Conservation (phyloP, 2,329 filamentous ascomycete genomes). For the Pestalotiopsis sp. region DNA sequence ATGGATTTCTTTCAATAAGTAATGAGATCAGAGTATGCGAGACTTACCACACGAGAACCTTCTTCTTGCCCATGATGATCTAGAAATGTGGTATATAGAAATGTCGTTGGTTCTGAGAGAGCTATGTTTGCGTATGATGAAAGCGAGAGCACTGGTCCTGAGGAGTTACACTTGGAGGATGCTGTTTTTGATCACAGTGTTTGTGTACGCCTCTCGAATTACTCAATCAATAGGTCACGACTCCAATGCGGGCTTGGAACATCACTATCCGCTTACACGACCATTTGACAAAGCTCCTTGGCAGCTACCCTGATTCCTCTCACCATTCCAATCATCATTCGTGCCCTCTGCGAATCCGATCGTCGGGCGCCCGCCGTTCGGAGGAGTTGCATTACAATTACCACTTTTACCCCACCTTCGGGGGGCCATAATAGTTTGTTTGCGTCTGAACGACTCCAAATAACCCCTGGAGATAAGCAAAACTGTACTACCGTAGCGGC, state of each 20-base stretch:
- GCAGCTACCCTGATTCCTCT: background rate
- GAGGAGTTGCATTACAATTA: background rate
- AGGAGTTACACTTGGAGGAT: background rate
- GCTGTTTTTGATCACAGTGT: background rate
- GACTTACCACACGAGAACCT: slow-evolving; percentile 17
- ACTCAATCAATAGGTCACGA: background rate
- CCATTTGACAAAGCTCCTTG: background rate
- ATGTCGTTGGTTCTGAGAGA: background rate
- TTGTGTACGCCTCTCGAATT: background rate
- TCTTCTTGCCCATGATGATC: slow-evolving; percentile 14
- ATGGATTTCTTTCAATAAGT: background rate
- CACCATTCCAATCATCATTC: background rate
- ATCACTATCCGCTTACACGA: background rate
- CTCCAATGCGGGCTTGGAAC: background rate
- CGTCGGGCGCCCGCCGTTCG: background rate
- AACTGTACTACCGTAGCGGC: background rate
- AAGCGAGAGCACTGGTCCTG: background rate
- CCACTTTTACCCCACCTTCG: background rate
- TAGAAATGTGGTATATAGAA: background rate
- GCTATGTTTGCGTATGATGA: background rate
- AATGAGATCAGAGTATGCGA: background rate
- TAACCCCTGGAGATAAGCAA: slow-evolving; percentile 2
- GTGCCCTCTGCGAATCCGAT: background rate
- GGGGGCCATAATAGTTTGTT: background rate
- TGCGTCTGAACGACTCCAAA: background rate